Conservation (phyloP, 441 rosid genomes). For the Brassica hybrid region DNA sequence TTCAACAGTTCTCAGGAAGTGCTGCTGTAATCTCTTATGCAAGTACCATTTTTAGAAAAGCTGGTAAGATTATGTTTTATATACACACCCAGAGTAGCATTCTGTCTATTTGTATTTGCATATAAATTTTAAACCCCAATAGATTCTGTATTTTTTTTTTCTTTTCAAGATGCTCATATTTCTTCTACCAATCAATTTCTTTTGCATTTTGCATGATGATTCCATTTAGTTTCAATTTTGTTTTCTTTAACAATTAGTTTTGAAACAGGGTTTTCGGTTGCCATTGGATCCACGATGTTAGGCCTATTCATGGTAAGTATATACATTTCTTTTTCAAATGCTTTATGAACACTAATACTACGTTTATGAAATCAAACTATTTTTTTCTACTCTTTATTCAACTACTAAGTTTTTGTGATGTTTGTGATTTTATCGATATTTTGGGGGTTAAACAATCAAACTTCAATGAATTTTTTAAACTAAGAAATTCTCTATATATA, state of each 20-base stretch:
- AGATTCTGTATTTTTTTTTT: neutral
- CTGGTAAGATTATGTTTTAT: slow-evolving; percentile 43
- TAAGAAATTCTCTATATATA: neutral
- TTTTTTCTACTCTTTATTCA: neutral
- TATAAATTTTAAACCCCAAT: neutral
- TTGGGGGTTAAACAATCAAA: neutral
- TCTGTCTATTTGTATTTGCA: no score
- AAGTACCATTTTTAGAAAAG: slow-evolving; percentile 48
- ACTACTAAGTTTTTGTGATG: neutral
- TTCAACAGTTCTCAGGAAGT: slow-evolving; percentile 56
- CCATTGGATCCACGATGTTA: slow-evolving; percentile 46
- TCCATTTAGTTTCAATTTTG: neutral
- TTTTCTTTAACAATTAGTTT: neutral
- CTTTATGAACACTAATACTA: neutral
- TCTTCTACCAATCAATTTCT: neutral
- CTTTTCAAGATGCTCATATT: neutral
- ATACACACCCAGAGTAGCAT: no score
- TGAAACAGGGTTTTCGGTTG: slow-evolving; percentile 47
- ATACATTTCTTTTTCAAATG: neutral
- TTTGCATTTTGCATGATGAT: neutral
- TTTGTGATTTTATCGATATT: neutral
- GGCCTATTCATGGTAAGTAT: slow-evolving; percentile 51
- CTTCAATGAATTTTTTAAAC: neutral
- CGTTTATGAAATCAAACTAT: neutral
- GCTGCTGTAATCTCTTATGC: slow-evolving; percentile 55